Evolutionary conservation across 2,329 filamentous ascomycete genomes (phyloP).

Genomic region (Penicillium rolfsii): DNA sequence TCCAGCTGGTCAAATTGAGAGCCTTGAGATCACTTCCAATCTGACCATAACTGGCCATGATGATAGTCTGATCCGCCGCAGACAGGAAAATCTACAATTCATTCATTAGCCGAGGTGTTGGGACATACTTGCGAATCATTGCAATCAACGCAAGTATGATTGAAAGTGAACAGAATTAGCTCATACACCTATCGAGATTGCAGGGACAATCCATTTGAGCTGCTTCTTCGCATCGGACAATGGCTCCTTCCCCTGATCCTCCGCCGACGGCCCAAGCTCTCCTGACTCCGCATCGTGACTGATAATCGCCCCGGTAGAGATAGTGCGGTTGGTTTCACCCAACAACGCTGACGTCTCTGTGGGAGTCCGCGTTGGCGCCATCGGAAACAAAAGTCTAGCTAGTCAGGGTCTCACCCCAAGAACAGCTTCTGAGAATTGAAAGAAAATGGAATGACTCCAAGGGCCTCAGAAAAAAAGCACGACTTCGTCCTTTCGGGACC

Average conservation of each 20-base stretch:
- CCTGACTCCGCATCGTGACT: constrained; percentile 29
- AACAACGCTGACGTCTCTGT: constrained; percentile 54
- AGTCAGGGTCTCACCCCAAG: constrained; percentile 3
- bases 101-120: constrained; percentile 20
- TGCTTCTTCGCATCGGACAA: constrained; percentile 54
- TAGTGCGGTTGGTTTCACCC: constrained; percentile 33
- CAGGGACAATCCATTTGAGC: constrained; percentile 63
- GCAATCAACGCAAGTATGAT: background rate
- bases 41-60: constrained; percentile 74
- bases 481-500: constrained; percentile 5
- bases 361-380: constrained; percentile 29
- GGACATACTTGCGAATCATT: background rate
- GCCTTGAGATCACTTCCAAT: constrained; percentile 77
- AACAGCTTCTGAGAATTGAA: background rate
- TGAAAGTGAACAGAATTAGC: constrained; percentile 11
- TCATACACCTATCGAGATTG: constrained; percentile 64
- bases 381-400: constrained; percentile 14
- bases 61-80: constrained; percentile 75
- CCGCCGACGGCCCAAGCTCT: constrained; percentile 10
- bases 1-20: constrained; percentile 75
- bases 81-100: constrained; percentile 67
- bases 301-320: constrained; percentile 31
- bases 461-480: background rate
- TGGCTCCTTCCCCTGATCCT: constrained; percentile 31
- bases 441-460: constrained; percentile 4